Percentiles rank a stretch among this genome's conserved stretches.
Conservation (phyloP, 108 stramenopile species). For the Licmophora abbreviata region DNA sequence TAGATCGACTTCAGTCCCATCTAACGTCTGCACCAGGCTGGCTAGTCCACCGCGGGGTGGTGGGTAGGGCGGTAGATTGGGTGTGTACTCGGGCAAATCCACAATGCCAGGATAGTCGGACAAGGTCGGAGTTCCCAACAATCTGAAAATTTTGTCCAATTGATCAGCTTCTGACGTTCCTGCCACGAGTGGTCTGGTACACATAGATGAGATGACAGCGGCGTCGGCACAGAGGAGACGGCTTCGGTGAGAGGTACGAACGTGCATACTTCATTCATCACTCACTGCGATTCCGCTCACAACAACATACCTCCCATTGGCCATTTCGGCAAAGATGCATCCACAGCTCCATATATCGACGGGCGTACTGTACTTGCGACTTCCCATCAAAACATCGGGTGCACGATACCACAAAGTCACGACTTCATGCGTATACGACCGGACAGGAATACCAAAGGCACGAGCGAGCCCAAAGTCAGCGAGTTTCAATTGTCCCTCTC, state of each 20-base stretch:
- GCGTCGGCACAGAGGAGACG: neutral
- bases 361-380: slow-evolving; percentile 92
- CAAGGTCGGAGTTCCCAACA: slow-evolving; percentile 75
- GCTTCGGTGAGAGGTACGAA: slow-evolving; percentile 9
- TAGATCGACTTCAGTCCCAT: slow-evolving; percentile 77
- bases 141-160: slow-evolving; percentile 86
- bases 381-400: slow-evolving; percentile 97
- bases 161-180: slow-evolving; percentile 90
- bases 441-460: slow-evolving; percentile 96
- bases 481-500: slow-evolving; percentile 93
- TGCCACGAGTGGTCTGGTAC: slow-evolving; percentile 66
- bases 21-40: slow-evolving; percentile 78
- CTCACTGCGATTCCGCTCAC: too few species aligned
- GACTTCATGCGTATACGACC: slow-evolving; percentile 91
- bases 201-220: neutral
- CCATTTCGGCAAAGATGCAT: slow-evolving; percentile 98
- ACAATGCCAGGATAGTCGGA: slow-evolving; percentile 85
- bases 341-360: slow-evolving; percentile 99
- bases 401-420: slow-evolving; percentile 99
- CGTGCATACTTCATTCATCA: neutral
- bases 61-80: slow-evolving; percentile 75
- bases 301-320: too few species aligned
- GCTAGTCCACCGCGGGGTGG: slow-evolving; percentile 74
- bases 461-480: slow-evolving; percentile 99
- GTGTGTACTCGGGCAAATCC: slow-evolving; percentile 86